Evolutionary conservation across 495 filamentous ascomycete species (phyloP).

Genomic region (Glarea lozoyensis): DNA sequence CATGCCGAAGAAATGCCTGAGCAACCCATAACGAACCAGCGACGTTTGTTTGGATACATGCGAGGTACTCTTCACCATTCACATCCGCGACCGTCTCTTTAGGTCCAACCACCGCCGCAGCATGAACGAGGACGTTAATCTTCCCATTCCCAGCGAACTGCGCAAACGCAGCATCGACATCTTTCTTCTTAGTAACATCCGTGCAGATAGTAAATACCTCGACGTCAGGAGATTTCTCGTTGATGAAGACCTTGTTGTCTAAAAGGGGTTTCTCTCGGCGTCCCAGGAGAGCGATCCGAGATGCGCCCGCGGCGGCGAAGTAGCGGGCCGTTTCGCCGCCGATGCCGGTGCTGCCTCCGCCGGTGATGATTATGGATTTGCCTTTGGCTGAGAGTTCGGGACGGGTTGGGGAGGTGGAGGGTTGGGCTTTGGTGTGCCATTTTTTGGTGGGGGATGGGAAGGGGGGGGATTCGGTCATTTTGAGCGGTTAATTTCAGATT

Average conservation of each 20-base stretch:
- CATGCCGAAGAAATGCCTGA: slow-evolving; percentile 33
- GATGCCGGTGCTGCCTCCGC: slow-evolving; percentile 32
- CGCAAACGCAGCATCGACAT: slow-evolving; percentile 27
- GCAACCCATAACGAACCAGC: slow-evolving; percentile 28
- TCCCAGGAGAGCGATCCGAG: slow-evolving; percentile 17
- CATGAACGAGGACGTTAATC: slow-evolving; percentile 25
- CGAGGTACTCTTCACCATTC: slow-evolving; percentile 26
- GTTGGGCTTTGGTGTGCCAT: slow-evolving; percentile 31
- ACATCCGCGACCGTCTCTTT: slow-evolving; percentile 21
- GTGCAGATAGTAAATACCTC: slow-evolving; percentile 23
- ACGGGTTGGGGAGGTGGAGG: slow-evolving; percentile 31
- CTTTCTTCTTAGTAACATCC: slow-evolving; percentile 31
- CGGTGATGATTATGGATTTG: slow-evolving; percentile 38
- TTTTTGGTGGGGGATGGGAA: slow-evolving; percentile 14
- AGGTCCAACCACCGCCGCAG: slow-evolving; percentile 26
- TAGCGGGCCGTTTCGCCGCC: slow-evolving; percentile 22
- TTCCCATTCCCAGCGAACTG: slow-evolving; percentile 25
- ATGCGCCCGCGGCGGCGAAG: slow-evolving; percentile 22
- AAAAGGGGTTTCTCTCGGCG: slow-evolving; percentile 23
- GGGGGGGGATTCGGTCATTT: no score
- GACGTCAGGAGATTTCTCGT: slow-evolving; percentile 19
- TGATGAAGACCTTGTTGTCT: slow-evolving; percentile 20
- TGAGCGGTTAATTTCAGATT: no score
- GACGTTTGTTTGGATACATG: slow-evolving; percentile 28
- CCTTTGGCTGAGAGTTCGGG: slow-evolving; percentile 31